phyloP scores from a whole-genome alignment of 2,329 filamentous ascomycete genomes.

The Pseudogymnoascus sp. region DNA sequence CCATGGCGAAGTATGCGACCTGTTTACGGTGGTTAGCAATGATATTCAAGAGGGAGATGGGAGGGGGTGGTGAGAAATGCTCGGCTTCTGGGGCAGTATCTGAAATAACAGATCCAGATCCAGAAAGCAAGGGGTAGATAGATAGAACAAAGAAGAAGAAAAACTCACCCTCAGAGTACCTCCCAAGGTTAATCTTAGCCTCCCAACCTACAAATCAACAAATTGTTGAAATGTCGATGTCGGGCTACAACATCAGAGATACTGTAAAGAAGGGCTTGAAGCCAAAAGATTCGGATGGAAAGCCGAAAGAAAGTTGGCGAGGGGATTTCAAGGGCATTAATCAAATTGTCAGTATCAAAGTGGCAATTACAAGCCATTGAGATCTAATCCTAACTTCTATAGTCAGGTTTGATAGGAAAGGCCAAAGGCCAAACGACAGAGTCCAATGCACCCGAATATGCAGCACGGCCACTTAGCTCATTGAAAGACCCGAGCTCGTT shows the following conservation, averaged over 20 bases:
- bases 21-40: neutral
- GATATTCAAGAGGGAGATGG: neutral
- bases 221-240: neutral
- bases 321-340: slow-evolving; percentile 33
- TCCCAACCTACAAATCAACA: neutral
- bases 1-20: slow-evolving; percentile 46
- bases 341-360: slow-evolving; percentile 23
- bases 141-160: slow-evolving; percentile 39
- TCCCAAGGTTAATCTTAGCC: slow-evolving; percentile 4
- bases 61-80: neutral
- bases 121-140: neutral
- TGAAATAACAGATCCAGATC: neutral
- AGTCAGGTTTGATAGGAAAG: slow-evolving; percentile 30
- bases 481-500: slow-evolving; percentile 59
- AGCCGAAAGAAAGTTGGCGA: slow-evolving; percentile 43
- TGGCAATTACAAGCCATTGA: neutral
- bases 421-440: slow-evolving; percentile 22
- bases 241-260: slow-evolving; percentile 31
- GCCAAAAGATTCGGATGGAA: slow-evolving; percentile 45
- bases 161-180: slow-evolving; percentile 52
- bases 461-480: slow-evolving; percentile 46
- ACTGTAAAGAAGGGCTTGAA: slow-evolving; percentile 47
- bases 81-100: neutral
- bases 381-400: neutral
- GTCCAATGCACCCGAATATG: slow-evolving; percentile 10